Evolutionary conservation across 1,139 yeast species (phyloP), one percentile per base, ranked within the genome.

Genomic region (Pichia terricola): DNA sequence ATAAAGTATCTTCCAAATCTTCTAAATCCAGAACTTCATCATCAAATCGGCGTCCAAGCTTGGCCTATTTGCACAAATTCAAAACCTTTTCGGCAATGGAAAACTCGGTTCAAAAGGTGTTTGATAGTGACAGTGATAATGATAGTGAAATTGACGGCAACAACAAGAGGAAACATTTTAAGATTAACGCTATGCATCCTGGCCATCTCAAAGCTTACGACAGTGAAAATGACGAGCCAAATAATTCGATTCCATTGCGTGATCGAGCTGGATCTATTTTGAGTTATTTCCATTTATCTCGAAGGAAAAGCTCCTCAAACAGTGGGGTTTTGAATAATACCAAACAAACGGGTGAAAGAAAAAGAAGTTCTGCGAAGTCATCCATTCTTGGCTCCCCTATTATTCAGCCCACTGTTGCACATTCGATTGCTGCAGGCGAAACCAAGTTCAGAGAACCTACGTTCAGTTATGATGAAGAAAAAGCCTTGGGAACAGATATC

Each of bases 401-500:
- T 9, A 26, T 45, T 3, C 48, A 45, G 34, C 48, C 48, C 4
- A 45, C 45, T 6, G 22, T 4, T 16, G 27, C 41, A 25, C 48
- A 45, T 42, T 27, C 40, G 3, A 26, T 42, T 32, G 48, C 48
- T 8, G 48, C 48, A 2, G 48, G 48, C 32, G 48, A 36, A 27
- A 28, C 10, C 10, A 30, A 30, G 9, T 30, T 10, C 32, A 30
- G 32, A 16, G 22, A 16, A 30, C 37, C 28, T 35, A 30, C 3
- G 11, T 22, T 16, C 22, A 16, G 22, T 16, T 16, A 16, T 16
- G 6, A 1, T 22, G 22, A 26, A 32, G 8, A n/a, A 35, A 27
- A 22, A 27, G 16, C 26, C 9, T 4, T n/a, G 30, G 11, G 9
- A 4, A 11, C 2, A 35, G 35, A 16, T 16, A 16, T 16, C 22